These are phyloP conservation scores for Phyllostachys edulis DNA, from an alignment of 176 grass and related monocot species.

Conservation along the genomic window DNA sequence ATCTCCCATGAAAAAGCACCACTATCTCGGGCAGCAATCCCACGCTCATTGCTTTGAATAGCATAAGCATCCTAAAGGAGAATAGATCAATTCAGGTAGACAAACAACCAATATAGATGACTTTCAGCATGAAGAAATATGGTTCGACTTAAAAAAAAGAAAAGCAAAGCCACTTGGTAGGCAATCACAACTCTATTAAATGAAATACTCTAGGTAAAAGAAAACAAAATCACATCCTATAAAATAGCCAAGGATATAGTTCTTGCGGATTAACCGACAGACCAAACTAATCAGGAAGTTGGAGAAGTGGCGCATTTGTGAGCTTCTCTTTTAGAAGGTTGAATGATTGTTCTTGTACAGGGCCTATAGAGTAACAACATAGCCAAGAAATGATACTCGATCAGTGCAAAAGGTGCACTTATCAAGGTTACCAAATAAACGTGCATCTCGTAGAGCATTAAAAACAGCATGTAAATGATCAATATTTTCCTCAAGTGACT, in stretches of 20 bases:
- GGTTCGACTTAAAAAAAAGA: background rate
- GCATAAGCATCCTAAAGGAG: constrained; percentile 70
- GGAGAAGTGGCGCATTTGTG: too few species aligned
- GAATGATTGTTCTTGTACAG: too few species aligned
- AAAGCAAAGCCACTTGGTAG: background rate
- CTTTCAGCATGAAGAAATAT: background rate
- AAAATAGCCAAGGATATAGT: background rate
- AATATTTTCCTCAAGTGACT: too few species aligned
- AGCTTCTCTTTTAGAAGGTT: too few species aligned
- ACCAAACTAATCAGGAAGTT: too few species aligned
- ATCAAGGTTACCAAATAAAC: too few species aligned
- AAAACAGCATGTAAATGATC: too few species aligned
- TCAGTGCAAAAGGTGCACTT: too few species aligned
- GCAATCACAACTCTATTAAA: background rate
- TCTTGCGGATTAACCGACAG: background rate
- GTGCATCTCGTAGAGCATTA: too few species aligned
- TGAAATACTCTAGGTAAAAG: background rate
- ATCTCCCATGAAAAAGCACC: constrained; percentile 94
- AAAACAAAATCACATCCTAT: background rate
- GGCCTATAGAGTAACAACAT: too few species aligned
- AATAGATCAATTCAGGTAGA: constrained; percentile 33
- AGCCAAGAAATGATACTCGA: too few species aligned
- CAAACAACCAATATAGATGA: background rate
- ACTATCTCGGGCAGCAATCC: constrained; percentile 81
- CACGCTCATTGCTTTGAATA: constrained; percentile 94